A percentile compares a stretch with the other conserved stretches of the same genome.
Evolutionary conservation across 352 stramenopile genomes (phyloP).

Genomic region (Phytophthora pseudosyringae): DNA sequence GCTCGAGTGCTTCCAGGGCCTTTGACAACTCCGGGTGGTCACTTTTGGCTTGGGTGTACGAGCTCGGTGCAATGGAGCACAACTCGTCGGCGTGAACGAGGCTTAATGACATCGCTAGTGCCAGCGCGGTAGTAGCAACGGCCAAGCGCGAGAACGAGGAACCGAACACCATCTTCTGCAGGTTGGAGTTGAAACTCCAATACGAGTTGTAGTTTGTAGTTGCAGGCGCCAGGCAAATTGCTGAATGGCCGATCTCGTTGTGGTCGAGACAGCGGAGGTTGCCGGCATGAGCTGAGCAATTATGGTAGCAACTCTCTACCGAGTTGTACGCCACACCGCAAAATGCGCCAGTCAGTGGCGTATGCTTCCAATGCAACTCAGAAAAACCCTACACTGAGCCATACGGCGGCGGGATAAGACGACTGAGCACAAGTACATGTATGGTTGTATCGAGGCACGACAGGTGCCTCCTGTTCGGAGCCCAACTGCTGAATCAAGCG

Average conservation of each 20-base stretch:
- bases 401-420: conserved; percentile 29
- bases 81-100: conserved; percentile 27
- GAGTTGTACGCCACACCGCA: background rate
- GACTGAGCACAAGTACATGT: conserved; percentile 7
- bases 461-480: conserved; percentile 10
- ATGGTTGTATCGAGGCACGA: conserved; percentile 7
- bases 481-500: conserved; percentile 26
- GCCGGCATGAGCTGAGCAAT: conserved; percentile 2
- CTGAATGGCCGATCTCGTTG: conserved; percentile 19
- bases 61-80: conserved; percentile 37
- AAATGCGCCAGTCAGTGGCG: conserved; percentile 11
- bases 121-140: conserved; percentile 12
- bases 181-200: background rate
- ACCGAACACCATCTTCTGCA: conserved; percentile 22
- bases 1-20: conserved; percentile 43
- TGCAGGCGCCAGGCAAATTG: conserved; percentile 23
- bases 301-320: conserved; percentile 26
- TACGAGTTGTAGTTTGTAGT: conserved; percentile 10
- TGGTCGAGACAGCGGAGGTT: background rate
- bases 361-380: conserved; percentile 20
- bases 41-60: conserved; percentile 39
- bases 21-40: conserved; percentile 39
- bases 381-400: conserved; percentile 9
- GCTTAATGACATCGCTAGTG: conserved; percentile 1
- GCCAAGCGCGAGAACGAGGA: conserved; percentile 4